Conservation (phyloP, 768 basidiomycete genomes). For the Kwoniella heveanensis region DNA sequence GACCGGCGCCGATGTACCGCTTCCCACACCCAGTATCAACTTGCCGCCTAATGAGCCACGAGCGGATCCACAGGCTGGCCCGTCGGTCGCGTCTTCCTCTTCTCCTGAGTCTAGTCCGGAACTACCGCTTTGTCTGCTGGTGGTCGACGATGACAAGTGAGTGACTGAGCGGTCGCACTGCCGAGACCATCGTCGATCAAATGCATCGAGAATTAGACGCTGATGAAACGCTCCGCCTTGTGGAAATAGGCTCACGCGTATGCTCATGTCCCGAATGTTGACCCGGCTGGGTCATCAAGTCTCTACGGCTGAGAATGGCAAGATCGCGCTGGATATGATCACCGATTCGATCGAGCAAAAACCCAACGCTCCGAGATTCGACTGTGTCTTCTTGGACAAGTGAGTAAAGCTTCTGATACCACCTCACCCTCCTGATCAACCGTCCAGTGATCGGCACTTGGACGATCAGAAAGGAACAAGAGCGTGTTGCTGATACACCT, state of each 20-base stretch:
- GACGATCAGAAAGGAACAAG: too few relatives aligned
- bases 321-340: conserved; percentile 49
- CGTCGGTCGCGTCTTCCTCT: conserved; percentile 1
- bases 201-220: too few relatives aligned
- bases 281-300: conserved; percentile 51
- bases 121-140: conserved; percentile 41
- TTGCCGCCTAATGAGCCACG: not conserved
- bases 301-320: conserved; percentile 52
- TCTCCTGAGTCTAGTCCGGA: conserved; percentile 24
- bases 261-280: conserved; percentile 55
- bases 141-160: conserved; percentile 55
- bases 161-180: too few relatives aligned
- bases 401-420: conserved; percentile 21
- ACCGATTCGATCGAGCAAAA: conserved; percentile 32
- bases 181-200: too few relatives aligned
- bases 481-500: not conserved
- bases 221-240: too few relatives aligned
- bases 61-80: not conserved
- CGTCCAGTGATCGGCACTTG: too few relatives aligned
- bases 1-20: not conserved
- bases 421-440: too few relatives aligned
- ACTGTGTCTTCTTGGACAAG: conserved; percentile 54
- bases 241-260: conserved; percentile 52
- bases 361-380: conserved; percentile 33
- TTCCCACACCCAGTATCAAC: not conserved